Percentiles rank a stretch among this genome's conserved stretches.
Conservation (phyloP, 1,284 basidiomycete species). For the Sutorius eximius region DNA sequence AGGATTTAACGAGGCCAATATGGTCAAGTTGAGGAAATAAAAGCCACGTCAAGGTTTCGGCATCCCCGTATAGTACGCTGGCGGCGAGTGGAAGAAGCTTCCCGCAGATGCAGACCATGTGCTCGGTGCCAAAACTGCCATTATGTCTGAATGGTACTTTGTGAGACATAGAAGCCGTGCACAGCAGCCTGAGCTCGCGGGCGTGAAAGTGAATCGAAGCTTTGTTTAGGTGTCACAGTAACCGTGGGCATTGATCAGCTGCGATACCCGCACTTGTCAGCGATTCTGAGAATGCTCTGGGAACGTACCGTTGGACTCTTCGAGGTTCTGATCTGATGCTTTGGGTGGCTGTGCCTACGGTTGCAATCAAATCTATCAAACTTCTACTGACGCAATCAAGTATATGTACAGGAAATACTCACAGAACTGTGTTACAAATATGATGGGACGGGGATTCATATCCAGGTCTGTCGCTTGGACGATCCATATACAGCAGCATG, state of each 20-base stretch:
- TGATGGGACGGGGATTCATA: not conserved
- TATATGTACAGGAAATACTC: not conserved
- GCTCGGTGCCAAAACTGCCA: no score
- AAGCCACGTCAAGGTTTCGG: not conserved
- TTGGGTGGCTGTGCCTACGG: not conserved
- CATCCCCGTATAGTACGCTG: not conserved
- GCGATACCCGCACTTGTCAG: not conserved
- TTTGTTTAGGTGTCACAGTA: not conserved
- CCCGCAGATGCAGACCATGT: not conserved
- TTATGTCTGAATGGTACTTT: not conserved
- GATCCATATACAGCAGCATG: not conserved
- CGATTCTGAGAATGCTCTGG: not conserved
- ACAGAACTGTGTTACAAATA: not conserved
- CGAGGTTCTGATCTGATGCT: not conserved
- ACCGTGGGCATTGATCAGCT: not conserved
- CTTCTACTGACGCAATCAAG: not conserved
- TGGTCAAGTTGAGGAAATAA: not conserved
- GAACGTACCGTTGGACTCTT: no score
- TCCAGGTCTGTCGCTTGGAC: not conserved
- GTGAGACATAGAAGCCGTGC: not conserved
- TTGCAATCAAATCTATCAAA: not conserved
- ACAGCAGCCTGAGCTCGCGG: no score
- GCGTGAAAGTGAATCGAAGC: no score
- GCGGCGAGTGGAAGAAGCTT: not conserved
- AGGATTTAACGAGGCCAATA: not conserved